These are phyloP conservation scores for Anthostomella pinea DNA, from an alignment of 2,329 filamentous ascomycete genomes.

Conservation along the genomic window DNA sequence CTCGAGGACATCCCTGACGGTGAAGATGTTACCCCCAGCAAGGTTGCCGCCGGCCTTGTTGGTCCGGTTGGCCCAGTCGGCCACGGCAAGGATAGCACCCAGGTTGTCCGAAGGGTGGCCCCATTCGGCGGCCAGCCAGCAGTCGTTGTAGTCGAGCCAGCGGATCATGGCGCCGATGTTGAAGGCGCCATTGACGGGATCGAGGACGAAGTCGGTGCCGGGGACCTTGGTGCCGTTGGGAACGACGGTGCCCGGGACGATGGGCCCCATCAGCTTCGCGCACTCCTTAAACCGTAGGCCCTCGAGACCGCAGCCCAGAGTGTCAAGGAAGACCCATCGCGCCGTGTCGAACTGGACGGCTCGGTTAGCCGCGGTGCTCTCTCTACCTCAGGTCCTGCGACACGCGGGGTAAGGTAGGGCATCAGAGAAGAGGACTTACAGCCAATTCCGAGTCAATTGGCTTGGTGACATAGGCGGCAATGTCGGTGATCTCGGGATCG, in stretches of 20 bases:
- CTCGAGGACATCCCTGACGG: conserved; percentile 86
- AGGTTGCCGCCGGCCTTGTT: conserved; percentile 73
- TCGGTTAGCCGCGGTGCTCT: conserved; percentile 27
- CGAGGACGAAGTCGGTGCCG: conserved; percentile 89
- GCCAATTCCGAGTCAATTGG: conserved; percentile 88
- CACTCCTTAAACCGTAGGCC: conserved; percentile 95
- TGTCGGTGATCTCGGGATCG: conserved; percentile 91
- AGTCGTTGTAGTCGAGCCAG: conserved; percentile 99
- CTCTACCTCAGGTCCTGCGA: no score
- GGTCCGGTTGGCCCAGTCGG: conserved; percentile 96
- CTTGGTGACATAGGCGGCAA: conserved; percentile 91
- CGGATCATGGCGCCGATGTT: conserved; percentile 99
- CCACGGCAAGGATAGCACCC: conserved; percentile 91
- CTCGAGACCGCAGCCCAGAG: conserved; percentile 93
- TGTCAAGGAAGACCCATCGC: conserved; percentile 94
- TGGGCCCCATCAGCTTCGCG: conserved; percentile 87
- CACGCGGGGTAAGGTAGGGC: conserved; percentile 17
- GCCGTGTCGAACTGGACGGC: conserved; percentile 80
- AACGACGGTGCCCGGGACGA: conserved; percentile 85
- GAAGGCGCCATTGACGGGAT: conserved; percentile 94
- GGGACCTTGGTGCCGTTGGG: conserved; percentile 90
- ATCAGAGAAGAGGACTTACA: conserved; percentile 64
- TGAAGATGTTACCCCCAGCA: conserved; percentile 84
- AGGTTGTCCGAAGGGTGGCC: conserved; percentile 98
- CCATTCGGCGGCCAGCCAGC: conserved; percentile 99